Conservation (phyloP, 2,329 filamentous ascomycete genomes). For the Botryotinia convoluta region DNA sequence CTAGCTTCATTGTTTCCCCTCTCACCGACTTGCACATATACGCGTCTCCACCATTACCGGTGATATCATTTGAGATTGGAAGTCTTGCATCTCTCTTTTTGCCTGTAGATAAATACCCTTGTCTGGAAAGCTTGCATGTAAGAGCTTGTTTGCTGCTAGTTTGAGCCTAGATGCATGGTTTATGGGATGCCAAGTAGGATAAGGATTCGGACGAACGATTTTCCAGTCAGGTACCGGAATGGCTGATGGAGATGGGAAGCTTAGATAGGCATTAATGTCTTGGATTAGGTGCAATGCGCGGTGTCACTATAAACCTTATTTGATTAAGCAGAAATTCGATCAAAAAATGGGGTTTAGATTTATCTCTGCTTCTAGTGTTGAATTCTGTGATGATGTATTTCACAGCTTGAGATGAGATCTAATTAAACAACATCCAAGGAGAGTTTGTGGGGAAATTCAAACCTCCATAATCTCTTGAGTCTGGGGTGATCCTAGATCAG, state of each 20-base stretch:
- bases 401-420: not conserved
- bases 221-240: not conserved
- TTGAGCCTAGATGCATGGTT: not conserved
- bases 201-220: not conserved
- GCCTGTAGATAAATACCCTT: not conserved
- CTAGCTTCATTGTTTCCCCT: not conserved
- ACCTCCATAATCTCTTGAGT: not conserved
- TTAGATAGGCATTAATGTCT: not conserved
- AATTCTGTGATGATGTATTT: not conserved
- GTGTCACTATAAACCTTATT: not conserved
- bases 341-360: not conserved
- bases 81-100: not conserved
- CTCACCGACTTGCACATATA: not conserved
- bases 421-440: not conserved
- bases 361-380: not conserved
- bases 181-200: not conserved
- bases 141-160: not conserved
- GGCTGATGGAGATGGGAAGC: not conserved
- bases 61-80: not conserved
- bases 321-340: not conserved
- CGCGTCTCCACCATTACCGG: not conserved
- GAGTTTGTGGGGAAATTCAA: not conserved
- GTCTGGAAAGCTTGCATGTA: not conserved
- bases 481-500: not conserved
- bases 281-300: not conserved